Base-by-base conservation (phyloP, 306 rosid genomes). In the Notholithocarpus densiflorus region DNA sequence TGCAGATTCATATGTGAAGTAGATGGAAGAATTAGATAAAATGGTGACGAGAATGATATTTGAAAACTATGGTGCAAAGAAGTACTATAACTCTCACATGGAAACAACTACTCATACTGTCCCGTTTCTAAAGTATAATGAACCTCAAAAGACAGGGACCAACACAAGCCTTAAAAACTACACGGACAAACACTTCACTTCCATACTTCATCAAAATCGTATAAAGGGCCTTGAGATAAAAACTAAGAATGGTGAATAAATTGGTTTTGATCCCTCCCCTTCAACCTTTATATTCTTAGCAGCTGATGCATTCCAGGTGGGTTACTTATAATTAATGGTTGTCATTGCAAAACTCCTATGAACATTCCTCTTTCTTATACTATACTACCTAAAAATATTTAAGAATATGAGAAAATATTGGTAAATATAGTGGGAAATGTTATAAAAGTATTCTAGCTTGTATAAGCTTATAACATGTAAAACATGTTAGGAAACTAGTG, bases 31-130 rank as follows among this genome's bases (percentile, higher is more conserved):
- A 19, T 5, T 79, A 21, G 78, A 79, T 17, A 37, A 73, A 57
- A 73, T 45, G 54, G 78, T 79, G 68, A 79, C 24, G 31, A 79
- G 68, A 37, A 64, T 79, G 83, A 34, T 73, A 73, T 79, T 73
- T 65, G 83, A 73, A 19, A 37, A 32, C 68, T 64, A 79, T 73
- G 73, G 78, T 2, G 74, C 29, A 27, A 34, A 62, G n/a, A 62
- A 64, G 3, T 34, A 73, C 18, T 5, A n/a, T 1, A 60, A 55
- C 3, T 20, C 59, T 52, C 78, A 73, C 34, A 52, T 73, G 68
- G 57, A 31, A 23, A 53, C 55, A 13, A 79, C 72, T 3, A 54
- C 56, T 1, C 75, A 34, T 73, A 52, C 43, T 37, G 17, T 79
- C 12, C 15, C 52, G 52, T 53, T 79, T 19, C 48, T 64, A 8